phyloP scores from a whole-genome alignment of 805 yeast species.

The Candida ortonii region DNA sequence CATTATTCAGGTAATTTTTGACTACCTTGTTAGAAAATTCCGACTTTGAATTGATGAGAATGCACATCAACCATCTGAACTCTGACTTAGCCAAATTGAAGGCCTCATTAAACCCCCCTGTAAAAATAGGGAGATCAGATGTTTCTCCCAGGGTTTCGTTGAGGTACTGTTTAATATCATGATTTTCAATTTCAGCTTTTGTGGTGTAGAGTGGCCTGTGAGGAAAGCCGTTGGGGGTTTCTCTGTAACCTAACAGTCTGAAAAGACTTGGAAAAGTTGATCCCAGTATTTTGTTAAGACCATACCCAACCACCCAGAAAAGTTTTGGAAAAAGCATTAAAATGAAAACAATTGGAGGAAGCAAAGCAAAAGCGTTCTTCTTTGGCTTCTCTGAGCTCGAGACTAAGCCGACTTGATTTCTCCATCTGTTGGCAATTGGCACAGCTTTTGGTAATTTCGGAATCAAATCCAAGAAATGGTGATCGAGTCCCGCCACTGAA shows the following conservation, averaged over 20 bases:
- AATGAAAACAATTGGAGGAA: constrained; percentile 46
- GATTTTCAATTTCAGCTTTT: constrained; percentile 17
- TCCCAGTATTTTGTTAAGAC: constrained; percentile 35
- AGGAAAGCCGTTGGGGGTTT: constrained; percentile 33
- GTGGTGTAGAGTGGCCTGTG: constrained; percentile 23
- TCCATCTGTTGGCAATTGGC: constrained; percentile 37
- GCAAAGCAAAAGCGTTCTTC: constrained; percentile 6
- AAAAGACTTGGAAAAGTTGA: constrained; percentile 35
- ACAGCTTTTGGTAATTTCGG: constrained; percentile 37
- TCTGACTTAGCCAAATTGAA: constrained; percentile 37
- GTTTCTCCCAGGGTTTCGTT: constrained; percentile 23
- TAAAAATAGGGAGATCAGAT: constrained; percentile 28
- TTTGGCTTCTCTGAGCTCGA: constrained; percentile 2
- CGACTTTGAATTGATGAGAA: constrained; percentile 47
- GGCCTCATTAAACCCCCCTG: constrained; percentile 42
- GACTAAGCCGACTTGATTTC: constrained; percentile 31
- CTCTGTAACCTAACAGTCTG: constrained; percentile 27
- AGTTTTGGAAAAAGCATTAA: constrained; percentile 56
- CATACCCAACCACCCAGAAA: constrained; percentile 40
- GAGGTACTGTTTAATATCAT: constrained; percentile 19
- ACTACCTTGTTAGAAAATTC: constrained; percentile 42
- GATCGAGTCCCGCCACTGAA: constrained; percentile 25
- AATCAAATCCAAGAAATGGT: constrained; percentile 25
- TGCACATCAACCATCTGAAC: constrained; percentile 51
- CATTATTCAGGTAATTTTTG: constrained; percentile 45